Evolutionary conservation across 176 grass and related monocot genomes (phyloP).

Genomic region (Aegilops umbellulata): DNA sequence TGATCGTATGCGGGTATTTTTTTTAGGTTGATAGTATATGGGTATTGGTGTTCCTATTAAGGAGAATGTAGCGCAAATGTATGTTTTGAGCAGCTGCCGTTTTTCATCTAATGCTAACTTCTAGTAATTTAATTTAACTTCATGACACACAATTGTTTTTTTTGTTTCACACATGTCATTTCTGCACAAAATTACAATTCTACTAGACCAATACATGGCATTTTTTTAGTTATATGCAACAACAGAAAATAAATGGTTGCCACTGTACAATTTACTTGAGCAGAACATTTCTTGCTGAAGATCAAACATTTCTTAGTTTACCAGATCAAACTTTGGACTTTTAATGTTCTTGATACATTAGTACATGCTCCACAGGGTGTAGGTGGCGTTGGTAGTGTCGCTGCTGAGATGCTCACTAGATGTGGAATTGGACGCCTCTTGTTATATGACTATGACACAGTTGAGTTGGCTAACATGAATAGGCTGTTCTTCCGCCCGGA

Average conservation of each 20-base stretch:
- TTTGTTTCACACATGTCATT: constrained; percentile 15
- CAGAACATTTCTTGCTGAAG: not conserved
- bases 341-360: not conserved
- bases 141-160: not conserved
- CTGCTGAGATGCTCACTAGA: constrained; percentile 95
- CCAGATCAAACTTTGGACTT: not conserved
- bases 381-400: constrained; percentile 96
- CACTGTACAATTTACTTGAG: not conserved
- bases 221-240: not conserved
- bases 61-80: not conserved
- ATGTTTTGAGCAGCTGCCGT: not conserved
- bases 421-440: constrained; percentile 94
- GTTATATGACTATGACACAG: constrained; percentile 96
- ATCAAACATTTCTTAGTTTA: not conserved
- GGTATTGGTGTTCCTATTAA: not conserved
- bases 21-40: not conserved
- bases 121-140: not conserved
- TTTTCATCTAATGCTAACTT: not conserved
- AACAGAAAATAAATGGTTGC: not conserved
- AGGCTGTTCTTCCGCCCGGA: constrained; percentile 97
- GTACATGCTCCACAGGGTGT: constrained; percentile 54
- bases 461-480: constrained; percentile 98
- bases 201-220: not conserved
- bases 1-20: not conserved
- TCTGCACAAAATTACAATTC: not conserved